phyloP scores from a whole-genome alignment of 306 rosid genomes.

The Quercus mongolica region DNA sequence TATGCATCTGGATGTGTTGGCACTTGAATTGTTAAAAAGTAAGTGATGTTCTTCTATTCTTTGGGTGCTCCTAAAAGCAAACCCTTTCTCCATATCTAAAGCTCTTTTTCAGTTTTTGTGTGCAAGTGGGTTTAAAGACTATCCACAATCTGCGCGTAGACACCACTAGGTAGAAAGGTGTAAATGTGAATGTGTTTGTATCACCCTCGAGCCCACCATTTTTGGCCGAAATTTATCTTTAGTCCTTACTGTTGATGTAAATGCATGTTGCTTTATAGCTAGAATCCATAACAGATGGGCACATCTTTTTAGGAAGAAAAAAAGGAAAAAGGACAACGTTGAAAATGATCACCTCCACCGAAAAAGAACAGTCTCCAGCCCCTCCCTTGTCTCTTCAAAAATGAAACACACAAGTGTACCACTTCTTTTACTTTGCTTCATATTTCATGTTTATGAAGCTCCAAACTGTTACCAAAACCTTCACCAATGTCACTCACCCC shows the following conservation, averaged over 20 bases:
- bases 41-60: background rate
- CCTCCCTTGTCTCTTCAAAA: background rate
- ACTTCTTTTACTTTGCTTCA: background rate
- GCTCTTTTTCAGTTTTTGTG: background rate
- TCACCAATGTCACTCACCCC: slow-evolving; percentile 24
- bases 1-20: background rate
- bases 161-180: background rate
- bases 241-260: background rate
- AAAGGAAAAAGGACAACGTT: background rate
- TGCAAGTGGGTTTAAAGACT: background rate
- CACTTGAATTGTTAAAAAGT: background rate
- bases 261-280: slow-evolving; percentile 15
- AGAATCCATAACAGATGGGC: slow-evolving; percentile 14
- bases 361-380: slow-evolving; percentile 14
- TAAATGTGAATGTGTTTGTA: background rate
- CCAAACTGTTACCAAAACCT: background rate
- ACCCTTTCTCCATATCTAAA: background rate
- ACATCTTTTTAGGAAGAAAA: slow-evolving; percentile 37
- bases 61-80: background rate
- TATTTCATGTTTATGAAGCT: background rate
- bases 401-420: background rate
- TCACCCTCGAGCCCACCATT: background rate
- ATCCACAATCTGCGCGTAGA: background rate
- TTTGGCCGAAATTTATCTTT: background rate
- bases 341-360: slow-evolving; percentile 37